Evolutionary conservation across 1,284 basidiomycete genomes (phyloP), one percentile per base, ranked within the genome.

Genomic region (Papiliotrema nemorosa): DNA sequence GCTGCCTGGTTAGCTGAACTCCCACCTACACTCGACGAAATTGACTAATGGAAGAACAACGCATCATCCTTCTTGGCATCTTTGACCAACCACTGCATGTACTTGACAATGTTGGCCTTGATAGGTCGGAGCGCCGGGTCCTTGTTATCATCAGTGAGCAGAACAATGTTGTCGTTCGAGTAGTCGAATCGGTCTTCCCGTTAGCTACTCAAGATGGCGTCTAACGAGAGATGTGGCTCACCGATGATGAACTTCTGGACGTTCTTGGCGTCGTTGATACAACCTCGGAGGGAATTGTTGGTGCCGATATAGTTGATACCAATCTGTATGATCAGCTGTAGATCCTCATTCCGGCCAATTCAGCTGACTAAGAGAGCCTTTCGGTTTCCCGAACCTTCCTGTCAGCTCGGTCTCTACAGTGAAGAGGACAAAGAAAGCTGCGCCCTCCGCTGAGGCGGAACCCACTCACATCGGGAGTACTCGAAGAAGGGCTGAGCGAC

Each of bases 181-280:
- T 94, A 97, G 4, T 82, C 80, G 69, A 80, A 89, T n/a, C 80
- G 75, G 34, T 65, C 67, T 72, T 53, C 3, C 9, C 16, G 18
- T 14, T 12, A 9, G 13, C 5, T 10, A 24, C 10, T 39, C 10
- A 16, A 33, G 31, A 16, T 33, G 31, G 9, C 9, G 31, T 16
- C 31, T 33, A 9, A 33, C 10, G 10, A 33, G 9, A 10, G 6
- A 5, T 12, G 5, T 33, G 2, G 53, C 64, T 47, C 63, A 88
- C 86, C 72, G 55, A 79, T 79, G 35, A 92, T 74, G 76, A 93
- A 93, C 12, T 77, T 67, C 60, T 82, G 76, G 49, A 94, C 81
- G 67, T 91, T 92, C 39, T 79, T 75, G 0, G 84, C 90, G 62
- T 96, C 91, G 66, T 94, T 92, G 70, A 92, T 88, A 64, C 91